Percentiles rank a stretch among this genome's conserved stretches.
These are phyloP conservation scores for Chytriomyces confervae DNA, from an alignment of 192 early-diverging fungal genomes.

Conservation along the genomic window DNA sequence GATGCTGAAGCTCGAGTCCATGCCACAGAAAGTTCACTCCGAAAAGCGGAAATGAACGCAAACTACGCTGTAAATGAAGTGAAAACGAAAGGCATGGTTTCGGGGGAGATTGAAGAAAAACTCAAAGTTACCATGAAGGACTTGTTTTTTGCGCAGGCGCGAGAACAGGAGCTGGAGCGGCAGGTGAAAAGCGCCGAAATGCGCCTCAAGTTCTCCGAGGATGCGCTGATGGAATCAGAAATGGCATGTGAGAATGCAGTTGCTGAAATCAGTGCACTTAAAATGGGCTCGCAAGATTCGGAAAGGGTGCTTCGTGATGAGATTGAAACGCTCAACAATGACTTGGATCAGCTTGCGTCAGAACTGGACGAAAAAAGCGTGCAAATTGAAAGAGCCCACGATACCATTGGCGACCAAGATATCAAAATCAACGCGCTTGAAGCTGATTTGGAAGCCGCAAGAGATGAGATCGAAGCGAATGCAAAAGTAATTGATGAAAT, in stretches of 20 bases:
- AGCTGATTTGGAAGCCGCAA: slow-evolving; percentile 5
- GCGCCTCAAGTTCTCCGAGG: slow-evolving; percentile 29
- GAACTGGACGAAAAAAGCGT: slow-evolving; percentile 10
- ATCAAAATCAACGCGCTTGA: slow-evolving; percentile 25
- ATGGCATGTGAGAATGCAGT: slow-evolving; percentile 11
- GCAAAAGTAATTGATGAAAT: not conserved
- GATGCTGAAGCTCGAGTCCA: slow-evolving; percentile 23
- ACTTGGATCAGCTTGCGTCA: not conserved
- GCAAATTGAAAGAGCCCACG: slow-evolving; percentile 24
- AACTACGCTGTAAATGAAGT: slow-evolving; percentile 12
- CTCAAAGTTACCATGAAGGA: slow-evolving; percentile 28
- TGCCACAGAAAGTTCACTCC: slow-evolving; percentile 22
- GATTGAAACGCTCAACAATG: not conserved
- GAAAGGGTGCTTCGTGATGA: slow-evolving; percentile 9
- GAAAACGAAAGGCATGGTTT: slow-evolving; percentile 13
- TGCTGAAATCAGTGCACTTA: slow-evolving; percentile 12
- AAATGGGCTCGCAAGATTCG: not conserved
- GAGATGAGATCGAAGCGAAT: slow-evolving; percentile 10
- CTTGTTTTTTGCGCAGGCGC: slow-evolving; percentile 30
- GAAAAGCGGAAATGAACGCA: slow-evolving; percentile 32
- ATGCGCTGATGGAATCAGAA: slow-evolving; percentile 33
- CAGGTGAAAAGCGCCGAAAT: slow-evolving; percentile 18
- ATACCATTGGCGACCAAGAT: slow-evolving; percentile 33
- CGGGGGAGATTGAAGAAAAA: slow-evolving; percentile 28
- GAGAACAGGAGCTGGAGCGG: slow-evolving; percentile 24